phyloP scores from a whole-genome alignment of 768 basidiomycete species.

The Tulasnella sp. region DNA sequence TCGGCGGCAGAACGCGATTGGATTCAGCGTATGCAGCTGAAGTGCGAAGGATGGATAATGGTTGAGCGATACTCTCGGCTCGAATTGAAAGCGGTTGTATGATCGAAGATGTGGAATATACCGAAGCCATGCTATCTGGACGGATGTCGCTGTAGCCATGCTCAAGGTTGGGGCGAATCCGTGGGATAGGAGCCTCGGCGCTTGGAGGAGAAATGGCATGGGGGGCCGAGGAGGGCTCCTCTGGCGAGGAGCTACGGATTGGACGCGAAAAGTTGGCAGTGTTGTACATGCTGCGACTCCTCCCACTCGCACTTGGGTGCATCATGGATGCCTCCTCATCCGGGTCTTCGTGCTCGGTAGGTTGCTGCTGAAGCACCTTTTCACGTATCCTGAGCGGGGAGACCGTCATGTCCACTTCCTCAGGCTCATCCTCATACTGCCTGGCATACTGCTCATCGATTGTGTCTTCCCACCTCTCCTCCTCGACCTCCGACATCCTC shows the following conservation, averaged over 20 bases:
- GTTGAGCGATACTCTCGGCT: background rate
- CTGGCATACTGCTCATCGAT: too few relatives aligned
- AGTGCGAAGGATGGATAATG: background rate
- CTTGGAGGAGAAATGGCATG: background rate
- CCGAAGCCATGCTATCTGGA: conserved; percentile 41
- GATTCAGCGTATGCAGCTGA: background rate
- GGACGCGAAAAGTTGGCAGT: conserved; percentile 58
- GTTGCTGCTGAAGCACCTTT: background rate
- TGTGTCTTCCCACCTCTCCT: background rate
- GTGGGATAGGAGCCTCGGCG: conserved; percentile 28
- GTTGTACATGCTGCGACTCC: conserved; percentile 8
- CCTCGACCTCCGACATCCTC: background rate
- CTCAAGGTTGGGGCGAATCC: conserved; percentile 20
- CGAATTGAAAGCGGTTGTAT: background rate
- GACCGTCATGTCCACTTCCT: background rate
- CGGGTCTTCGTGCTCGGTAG: background rate
- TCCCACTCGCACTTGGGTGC: background rate
- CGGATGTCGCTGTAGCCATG: background rate
- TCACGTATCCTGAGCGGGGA: background rate
- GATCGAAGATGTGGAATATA: conserved; percentile 38
- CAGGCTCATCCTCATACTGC: background rate
- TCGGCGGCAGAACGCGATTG: background rate
- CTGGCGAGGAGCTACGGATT: conserved; percentile 30
- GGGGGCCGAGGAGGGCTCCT: background rate
- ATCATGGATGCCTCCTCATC: background rate